Base-by-base conservation (phyloP, 805 yeast genomes). In the Lipomyces oligophaga region DNA sequence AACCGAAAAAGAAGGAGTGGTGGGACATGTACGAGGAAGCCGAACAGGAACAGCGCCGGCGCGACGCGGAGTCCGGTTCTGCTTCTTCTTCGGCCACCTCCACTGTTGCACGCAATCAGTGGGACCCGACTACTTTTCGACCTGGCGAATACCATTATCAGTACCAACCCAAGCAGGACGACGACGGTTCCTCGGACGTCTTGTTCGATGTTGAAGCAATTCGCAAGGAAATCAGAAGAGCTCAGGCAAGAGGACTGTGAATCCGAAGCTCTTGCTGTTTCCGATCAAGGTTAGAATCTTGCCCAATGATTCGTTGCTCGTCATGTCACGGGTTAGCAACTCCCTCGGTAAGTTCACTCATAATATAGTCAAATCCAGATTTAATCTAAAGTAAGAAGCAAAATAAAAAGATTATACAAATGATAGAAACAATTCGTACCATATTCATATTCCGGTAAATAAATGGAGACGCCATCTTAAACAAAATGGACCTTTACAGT, bases 1-100 rank as follows among this genome's bases (percentile, higher is more conserved):
- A 54, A 71, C 69, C 78, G 53, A 75, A 72, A 48, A 75, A 77
- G 15, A 75, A 69, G 60, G 76, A 68, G 60, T 80, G 83, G 81
- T 76, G 71, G 80, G 78, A 70, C 40, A 67, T 68, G 54, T 71
- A 73, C 36, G 57, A 51, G 58, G 61, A 46, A 52, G 62, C 24
- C 5, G 33, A 38, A 8, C 8, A 19, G 15, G 31, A 24, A 18
- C 18, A 27, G 28, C 36, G 19, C 27, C 35, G 20, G 25, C 16
- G 15, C 38, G 34, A 25, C 28, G 26, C n/a, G 13, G 22, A 15
- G 21, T 5, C 21, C 22, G 31, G 31, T 26, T 13, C n/a, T 11
- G 16, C 16, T 15, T 22, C 16, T 5, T 34, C 40, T 4, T 31
- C 27, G 13, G n/a, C n/a, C n/a, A n/a, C n/a, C n/a, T 13, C 35